Percentiles rank a stretch among this genome's conserved stretches.
phyloP scores from a whole-genome alignment of 805 yeast species.

The Starmera dryadoides region DNA sequence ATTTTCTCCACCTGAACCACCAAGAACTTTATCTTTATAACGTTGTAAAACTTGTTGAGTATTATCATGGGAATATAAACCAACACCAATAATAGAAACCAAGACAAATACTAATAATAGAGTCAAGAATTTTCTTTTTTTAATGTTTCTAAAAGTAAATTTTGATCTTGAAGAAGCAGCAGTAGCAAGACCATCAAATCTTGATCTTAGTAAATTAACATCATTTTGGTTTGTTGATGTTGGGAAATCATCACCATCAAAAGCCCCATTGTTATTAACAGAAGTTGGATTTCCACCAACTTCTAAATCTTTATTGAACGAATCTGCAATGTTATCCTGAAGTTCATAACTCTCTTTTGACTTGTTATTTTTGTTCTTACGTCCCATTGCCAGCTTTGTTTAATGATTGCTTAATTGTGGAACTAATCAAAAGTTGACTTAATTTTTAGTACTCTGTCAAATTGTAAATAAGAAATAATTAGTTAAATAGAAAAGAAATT shows the following conservation, averaged over 20 bases:
- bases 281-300: too few relatives aligned
- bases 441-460: too few relatives aligned
- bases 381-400: background rate
- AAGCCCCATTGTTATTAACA: background rate
- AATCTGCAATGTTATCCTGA: background rate
- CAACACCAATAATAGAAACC: conserved; percentile 12
- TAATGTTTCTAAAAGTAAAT: background rate
- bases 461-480: too few relatives aligned
- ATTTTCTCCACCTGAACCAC: background rate
- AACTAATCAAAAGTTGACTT: too few relatives aligned
- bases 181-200: conserved; percentile 8
- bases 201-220: conserved; percentile 5
- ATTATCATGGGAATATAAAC: conserved; percentile 2
- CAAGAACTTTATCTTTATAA: too few relatives aligned
- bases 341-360: background rate
- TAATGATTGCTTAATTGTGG: too few relatives aligned
- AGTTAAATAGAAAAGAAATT: too few relatives aligned
- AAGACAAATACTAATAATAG: conserved; percentile 5
- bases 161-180: background rate
- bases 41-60: background rate
- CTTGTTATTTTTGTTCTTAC: background rate
- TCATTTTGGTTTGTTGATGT: conserved; percentile 1
- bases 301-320: background rate
- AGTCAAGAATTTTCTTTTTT: conserved; percentile 9
- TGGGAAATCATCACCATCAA: conserved; percentile 1